Conservation (phyloP, 345 rosid genomes). For the Gossypium mustelinum region DNA sequence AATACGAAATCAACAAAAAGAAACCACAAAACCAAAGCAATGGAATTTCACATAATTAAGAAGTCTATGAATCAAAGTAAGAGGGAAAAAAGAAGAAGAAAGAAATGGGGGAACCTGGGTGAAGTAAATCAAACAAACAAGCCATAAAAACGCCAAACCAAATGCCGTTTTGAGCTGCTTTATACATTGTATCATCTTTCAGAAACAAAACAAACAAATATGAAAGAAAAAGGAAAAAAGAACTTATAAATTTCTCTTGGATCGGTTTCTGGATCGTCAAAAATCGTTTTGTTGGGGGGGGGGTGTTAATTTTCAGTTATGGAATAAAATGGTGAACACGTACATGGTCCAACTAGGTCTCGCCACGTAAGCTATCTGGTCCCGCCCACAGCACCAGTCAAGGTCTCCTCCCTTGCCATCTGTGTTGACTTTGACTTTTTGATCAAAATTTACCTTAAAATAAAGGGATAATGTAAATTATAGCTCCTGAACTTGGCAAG, state of each 20-base stretch:
- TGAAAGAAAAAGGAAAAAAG: background rate
- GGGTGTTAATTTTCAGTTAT: conserved; percentile 8
- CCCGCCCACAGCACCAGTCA: background rate
- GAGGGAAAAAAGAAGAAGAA: background rate
- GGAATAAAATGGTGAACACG: background rate
- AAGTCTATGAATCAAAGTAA: background rate
- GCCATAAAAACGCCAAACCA: conserved; percentile 85
- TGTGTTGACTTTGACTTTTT: background rate
- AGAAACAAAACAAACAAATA: background rate
- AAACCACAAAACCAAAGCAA: conserved; percentile 1
- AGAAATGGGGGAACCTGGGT: conserved; percentile 56
- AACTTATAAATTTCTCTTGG: background rate
- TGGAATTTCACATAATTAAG: background rate
- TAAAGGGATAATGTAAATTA: too few relatives aligned
- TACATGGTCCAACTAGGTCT: background rate
- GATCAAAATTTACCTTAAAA: too few relatives aligned
- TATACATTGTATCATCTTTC: conserved; percentile 57
- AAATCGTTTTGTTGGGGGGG: background rate
- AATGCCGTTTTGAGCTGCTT: conserved; percentile 59
- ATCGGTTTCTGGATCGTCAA: conserved; percentile 8
- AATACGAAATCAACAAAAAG: background rate
- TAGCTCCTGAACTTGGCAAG: too few relatives aligned
- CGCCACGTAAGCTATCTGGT: conserved; percentile 11
- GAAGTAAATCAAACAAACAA: conserved; percentile 84
- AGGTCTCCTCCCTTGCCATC: background rate